Base-by-base conservation (phyloP, 2,329 filamentous ascomycete species). In the Fusarium nygamai region DNA sequence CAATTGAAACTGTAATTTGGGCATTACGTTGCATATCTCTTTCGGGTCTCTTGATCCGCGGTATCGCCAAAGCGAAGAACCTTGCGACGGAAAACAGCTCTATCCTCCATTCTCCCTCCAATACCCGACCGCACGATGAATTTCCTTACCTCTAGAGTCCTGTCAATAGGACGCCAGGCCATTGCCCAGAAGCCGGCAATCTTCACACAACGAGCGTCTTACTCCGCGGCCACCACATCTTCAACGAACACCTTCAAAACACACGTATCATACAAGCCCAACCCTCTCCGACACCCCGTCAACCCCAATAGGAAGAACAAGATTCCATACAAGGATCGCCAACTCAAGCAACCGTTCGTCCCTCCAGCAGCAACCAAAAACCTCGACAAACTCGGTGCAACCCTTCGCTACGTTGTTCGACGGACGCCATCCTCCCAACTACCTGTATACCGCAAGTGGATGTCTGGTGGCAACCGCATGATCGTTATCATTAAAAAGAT, bases 401-500 rank as follows among this genome's bases (percentile, higher is more conserved):
- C 72, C 19, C 66, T 76, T 31, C 88, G 90, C 17, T 98, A 95
- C 85, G 88, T 91, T 78, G 88, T 98, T 73, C 86, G 86, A 59
- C 92, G 94, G 71, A 96, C 94, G 7, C 84, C 87, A 3, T 92
- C 89, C 43, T 89, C 91, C 54, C 90, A 94, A 74, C 85, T 96
- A 6, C 91, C 94, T 31, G 89, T 98, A 50, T 99, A 98, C 84
- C 86, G 91, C 22, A 86, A 91, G 74, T 86, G 84, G 73, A 95
- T 94, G 85, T 88, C 90, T 19, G 94, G 94, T 60, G 94, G 94
- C 20, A 96, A 93, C 74, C 87, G 91, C 80, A 90, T 91, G 78
- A 84, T 93, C 78, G 97, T 96, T 10, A 83, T 90, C 64, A 84
- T 99, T 64, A 93, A 94, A 81, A 95, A 93, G 83, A 88, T 96